These are phyloP conservation scores for Ophiosphaerella narmari DNA, from an alignment of 2,329 filamentous ascomycete genomes.

Conservation along the genomic window DNA sequence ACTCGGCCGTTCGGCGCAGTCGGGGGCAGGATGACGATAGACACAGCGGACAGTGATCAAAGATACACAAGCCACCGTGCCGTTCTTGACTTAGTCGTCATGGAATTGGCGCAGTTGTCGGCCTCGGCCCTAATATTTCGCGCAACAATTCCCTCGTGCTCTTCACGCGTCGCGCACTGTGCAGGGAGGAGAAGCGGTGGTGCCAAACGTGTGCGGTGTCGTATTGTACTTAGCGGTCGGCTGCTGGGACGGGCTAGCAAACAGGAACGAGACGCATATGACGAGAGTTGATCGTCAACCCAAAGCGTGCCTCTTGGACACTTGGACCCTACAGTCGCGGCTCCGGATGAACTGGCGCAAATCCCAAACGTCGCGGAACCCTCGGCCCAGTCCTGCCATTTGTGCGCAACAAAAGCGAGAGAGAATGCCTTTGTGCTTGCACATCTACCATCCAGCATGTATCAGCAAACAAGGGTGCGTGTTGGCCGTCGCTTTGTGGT, in stretches of 20 bases:
- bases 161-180: background rate
- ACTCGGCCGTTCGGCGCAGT: no score
- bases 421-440: no score
- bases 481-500: background rate
- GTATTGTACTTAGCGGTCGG: background rate
- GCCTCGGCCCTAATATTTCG: conserved; percentile 4
- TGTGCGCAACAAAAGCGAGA: background rate
- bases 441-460: no score
- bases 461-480: background rate
- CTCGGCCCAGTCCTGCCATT: background rate
- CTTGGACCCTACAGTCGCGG: conserved; percentile 8
- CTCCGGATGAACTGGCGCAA: background rate
- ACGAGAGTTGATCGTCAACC: background rate
- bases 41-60: background rate
- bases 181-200: background rate
- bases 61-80: conserved; percentile 2
- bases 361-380: conserved; percentile 3
- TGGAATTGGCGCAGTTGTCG: background rate
- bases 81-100: no score
- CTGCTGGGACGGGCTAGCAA: background rate
- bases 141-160: background rate
- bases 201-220: background rate
- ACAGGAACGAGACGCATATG: background rate
- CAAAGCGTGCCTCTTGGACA: background rate
- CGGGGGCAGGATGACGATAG: conserved; percentile 10